Conservation (phyloP, 148 eudicot species). For the Fagopyrum homotropicum region DNA sequence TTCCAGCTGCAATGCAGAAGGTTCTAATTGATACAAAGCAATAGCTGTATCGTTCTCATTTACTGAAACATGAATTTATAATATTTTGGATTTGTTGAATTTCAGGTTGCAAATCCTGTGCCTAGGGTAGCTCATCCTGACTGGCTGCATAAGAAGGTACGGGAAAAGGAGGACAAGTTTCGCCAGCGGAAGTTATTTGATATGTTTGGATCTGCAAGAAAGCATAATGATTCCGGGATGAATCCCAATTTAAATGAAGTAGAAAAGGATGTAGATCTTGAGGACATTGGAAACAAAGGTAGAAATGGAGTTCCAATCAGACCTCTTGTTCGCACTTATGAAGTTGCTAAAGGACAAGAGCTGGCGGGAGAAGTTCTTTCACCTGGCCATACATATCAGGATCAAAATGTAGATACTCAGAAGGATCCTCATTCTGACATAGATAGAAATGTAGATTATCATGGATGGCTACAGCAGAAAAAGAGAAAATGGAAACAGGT, state of each 20-base stretch:
- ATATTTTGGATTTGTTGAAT: neutral
- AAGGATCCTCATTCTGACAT: constrained; percentile 31
- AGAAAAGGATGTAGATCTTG: constrained; percentile 53
- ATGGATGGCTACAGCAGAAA: constrained; percentile 84
- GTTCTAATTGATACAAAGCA: constrained; percentile 28
- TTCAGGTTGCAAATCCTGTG: constrained; percentile 92
- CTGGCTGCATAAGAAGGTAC: constrained; percentile 93
- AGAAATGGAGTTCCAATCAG: constrained; percentile 36
- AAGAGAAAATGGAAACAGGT: constrained; percentile 92
- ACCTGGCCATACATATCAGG: constrained; percentile 22
- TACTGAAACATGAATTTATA: constrained; percentile 1
- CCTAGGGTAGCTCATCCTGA: constrained; percentile 99
- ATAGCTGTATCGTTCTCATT: constrained; percentile 10
- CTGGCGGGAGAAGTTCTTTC: constrained; percentile 22
- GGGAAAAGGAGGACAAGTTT: constrained; percentile 92
- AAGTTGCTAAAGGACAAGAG: constrained; percentile 30
- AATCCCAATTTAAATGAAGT: constrained; percentile 27
- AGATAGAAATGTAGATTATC: constrained; percentile 67
- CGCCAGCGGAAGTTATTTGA: constrained; percentile 85
- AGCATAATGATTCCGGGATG: constrained; percentile 22
- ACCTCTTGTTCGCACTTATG: constrained; percentile 61
- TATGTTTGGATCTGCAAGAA: constrained; percentile 46
- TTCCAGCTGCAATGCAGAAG: constrained; percentile 99
- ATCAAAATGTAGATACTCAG: constrained; percentile 23
- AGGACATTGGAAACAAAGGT: constrained; percentile 58